Evolutionary conservation across 441 rosid species (phyloP).

Genomic region (Eutrema salsugineum): DNA sequence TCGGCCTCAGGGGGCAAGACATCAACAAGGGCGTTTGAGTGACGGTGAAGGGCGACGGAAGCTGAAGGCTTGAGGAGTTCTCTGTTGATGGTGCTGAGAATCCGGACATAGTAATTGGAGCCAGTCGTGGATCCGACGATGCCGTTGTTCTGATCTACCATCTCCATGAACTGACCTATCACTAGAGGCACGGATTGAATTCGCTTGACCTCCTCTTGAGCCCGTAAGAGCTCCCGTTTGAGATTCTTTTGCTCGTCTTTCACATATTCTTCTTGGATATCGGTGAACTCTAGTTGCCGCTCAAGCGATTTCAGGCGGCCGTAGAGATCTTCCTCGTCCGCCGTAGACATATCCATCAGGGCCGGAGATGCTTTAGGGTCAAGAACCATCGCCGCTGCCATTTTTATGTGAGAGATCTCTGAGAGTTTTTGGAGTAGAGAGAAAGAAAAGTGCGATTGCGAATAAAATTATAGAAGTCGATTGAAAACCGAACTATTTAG

Average conservation of each 20-base stretch:
- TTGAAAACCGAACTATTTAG: background rate
- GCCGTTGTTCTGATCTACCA: conserved; percentile 98
- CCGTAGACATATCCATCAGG: conserved; percentile 8
- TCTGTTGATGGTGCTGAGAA: conserved; percentile 86
- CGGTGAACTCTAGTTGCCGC: conserved; percentile 88
- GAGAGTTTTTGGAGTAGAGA: conserved; percentile 19
- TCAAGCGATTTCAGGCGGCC: conserved; percentile 70
- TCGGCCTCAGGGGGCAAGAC: conserved; percentile 99
- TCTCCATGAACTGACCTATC: conserved; percentile 99
- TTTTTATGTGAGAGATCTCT: conserved; percentile 20
- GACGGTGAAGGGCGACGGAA: conserved; percentile 96
- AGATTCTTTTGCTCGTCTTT: conserved; percentile 97
- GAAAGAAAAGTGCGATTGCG: conserved; percentile 19
- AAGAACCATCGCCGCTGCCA: conserved; percentile 53
- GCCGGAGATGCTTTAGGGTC: conserved; percentile 46
- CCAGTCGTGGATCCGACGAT: conserved; percentile 98
- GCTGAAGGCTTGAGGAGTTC: conserved; percentile 95
- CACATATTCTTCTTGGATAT: conserved; percentile 93
- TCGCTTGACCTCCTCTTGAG: conserved; percentile 98
- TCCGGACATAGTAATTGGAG: conserved; percentile 89
- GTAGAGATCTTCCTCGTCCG: conserved; percentile 86
- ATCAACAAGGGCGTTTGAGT: conserved; percentile 94
- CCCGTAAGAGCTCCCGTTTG: conserved; percentile 87
- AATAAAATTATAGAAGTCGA: background rate
- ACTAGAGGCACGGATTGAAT: conserved; percentile 97